A percentile compares a stretch with the other conserved stretches of the same genome.
Evolutionary conservation across 441 rosid genomes (phyloP).

Genomic region (Aquilaria agallochum): DNA sequence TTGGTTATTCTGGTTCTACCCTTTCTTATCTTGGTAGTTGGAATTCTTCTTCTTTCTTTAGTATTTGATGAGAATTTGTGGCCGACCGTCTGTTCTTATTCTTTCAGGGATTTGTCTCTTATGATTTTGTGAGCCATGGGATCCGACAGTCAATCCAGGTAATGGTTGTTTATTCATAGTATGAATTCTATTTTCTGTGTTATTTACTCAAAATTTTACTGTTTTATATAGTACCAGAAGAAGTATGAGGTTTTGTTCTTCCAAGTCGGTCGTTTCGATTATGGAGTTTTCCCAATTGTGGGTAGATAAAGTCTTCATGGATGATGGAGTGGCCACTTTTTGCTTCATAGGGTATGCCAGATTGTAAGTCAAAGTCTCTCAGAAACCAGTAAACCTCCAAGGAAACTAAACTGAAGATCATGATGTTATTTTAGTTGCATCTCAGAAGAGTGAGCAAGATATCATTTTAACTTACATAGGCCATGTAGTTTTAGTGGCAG

Average conservation of each 20-base stretch:
- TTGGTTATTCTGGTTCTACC: background rate
- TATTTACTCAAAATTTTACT: conserved; percentile 1
- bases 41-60: background rate
- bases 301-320: conserved; percentile 1
- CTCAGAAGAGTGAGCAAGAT: no score
- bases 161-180: background rate
- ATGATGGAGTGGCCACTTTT: no score
- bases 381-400: no score
- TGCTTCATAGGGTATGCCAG: no score
- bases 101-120: conserved; percentile 3
- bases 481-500: no score
- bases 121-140: background rate
- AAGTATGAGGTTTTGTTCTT: background rate
- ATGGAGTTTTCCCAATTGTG: background rate
- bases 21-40: background rate
- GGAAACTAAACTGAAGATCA: no score
- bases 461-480: no score
- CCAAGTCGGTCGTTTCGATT: background rate
- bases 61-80: background rate
- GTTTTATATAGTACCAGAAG: background rate
- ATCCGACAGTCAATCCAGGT: conserved; percentile 2
- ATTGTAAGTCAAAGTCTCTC: no score
- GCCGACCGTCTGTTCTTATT: background rate
- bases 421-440: no score
- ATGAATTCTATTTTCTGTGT: background rate